Base-by-base conservation (phyloP, 371 early-diverging fungal genomes). In the Mucor lusitanicus region DNA sequence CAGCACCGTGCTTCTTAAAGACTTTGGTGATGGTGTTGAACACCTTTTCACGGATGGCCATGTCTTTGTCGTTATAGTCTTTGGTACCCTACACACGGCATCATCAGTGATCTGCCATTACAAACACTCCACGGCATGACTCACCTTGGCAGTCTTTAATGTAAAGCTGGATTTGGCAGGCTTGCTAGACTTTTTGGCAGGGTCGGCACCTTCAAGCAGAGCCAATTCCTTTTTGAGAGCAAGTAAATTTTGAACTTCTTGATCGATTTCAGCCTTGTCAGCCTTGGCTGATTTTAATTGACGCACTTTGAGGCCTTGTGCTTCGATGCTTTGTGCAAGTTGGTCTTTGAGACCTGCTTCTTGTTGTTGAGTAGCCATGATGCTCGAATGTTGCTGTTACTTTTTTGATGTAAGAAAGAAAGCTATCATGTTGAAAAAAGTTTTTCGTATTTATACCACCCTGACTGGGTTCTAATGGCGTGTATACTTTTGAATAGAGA, bases 1-100 rank as follows among this genome's bases (percentile, higher is more conserved):
- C 94, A 39, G 94, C 99, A 53, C 99, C 99, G 83, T 99, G 98
- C 65, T 89, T 88, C 77, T 97, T 94, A 82, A 99, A 99, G 11
- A 98, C 89, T 3, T 69, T 63, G 57, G 87, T 91, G 65, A 97
- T 95, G 21, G 92, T 96, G 11, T 84, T 77, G 69, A 99, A 96
- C 48, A 99, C 94, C 66, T 91, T 77, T 73, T 98, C 94, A 37
- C 99, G 90, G 65, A 98, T 80, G 17, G 96, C 92, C 94, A 97
- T 97, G 70, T 99, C 99, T 71, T 92, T 90, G 58, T 95, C 95
- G 59, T 83, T 87, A 73, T 95, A 98, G 85, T 99, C 99, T 74
- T 89, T 89, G 59, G 99, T 99, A 11, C 99, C 99, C 93, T 97
- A 66, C 8, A 42, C 59, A 61, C 27, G 59, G 23, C 21, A 39